Percentiles rank a stretch among this genome's conserved stretches.
These are phyloP conservation scores for Peronospora belbahrii DNA, from an alignment of 352 stramenopile species.

Conservation along the genomic window DNA sequence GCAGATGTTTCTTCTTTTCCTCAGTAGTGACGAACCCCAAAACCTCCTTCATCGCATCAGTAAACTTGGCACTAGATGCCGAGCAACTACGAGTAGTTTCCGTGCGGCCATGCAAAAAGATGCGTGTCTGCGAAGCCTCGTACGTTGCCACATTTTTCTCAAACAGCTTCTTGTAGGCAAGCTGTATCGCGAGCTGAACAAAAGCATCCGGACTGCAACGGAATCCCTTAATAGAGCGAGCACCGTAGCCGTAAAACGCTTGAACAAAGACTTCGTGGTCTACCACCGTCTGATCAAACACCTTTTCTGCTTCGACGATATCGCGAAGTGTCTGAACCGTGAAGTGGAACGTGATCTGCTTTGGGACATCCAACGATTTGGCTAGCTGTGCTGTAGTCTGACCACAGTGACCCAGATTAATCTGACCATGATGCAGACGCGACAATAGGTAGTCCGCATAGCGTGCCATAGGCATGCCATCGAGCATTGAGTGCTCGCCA, in stretches of 20 bases:
- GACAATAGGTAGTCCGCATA: conserved; percentile 61
- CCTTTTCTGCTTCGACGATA: conserved; percentile 45
- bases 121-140: conserved; percentile 90
- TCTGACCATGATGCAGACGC: conserved; percentile 42
- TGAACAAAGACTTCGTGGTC: conserved; percentile 87
- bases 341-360: conserved; percentile 48
- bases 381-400: conserved; percentile 36
- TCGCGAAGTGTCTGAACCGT: conserved; percentile 36
- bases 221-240: conserved; percentile 83
- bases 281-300: conserved; percentile 61
- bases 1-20: conserved; percentile 41
- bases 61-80: conserved; percentile 72
- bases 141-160: conserved; percentile 81
- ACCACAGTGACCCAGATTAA: conserved; percentile 35
- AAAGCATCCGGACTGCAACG: conserved; percentile 91
- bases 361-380: conserved; percentile 20
- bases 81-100: conserved; percentile 86
- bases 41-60: conserved; percentile 69
- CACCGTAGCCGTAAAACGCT: conserved; percentile 86
- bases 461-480: conserved; percentile 76
- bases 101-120: conserved; percentile 93
- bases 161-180: conserved; percentile 83
- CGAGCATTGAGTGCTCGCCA: conserved; percentile 91
- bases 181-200: conserved; percentile 93
- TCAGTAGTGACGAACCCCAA: conserved; percentile 20